Conservation (phyloP, 768 basidiomycete genomes). For the Kwoniella sp. region DNA sequence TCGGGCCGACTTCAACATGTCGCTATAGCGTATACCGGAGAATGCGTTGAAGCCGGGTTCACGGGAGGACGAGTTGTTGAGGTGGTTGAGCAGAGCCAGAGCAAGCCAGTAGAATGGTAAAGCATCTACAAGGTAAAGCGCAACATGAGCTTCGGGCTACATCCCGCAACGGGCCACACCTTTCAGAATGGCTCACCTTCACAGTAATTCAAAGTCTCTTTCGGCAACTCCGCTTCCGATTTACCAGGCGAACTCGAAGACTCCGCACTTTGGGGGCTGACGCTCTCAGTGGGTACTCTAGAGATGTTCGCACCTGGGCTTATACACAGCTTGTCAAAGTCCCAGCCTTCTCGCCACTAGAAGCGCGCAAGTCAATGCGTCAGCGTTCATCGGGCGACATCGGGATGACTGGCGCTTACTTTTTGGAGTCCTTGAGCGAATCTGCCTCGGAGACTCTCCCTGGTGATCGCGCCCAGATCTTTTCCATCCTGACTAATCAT, state of each 20-base stretch:
- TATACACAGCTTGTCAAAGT: conserved; percentile 55
- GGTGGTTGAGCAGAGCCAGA: conserved; percentile 52
- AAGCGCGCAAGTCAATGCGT: conserved; percentile 14
- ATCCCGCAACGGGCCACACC: no score
- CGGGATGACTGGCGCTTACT: conserved; percentile 28
- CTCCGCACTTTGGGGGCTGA: conserved; percentile 20
- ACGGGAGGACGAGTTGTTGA: conserved; percentile 39
- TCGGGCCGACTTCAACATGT: conserved; percentile 52
- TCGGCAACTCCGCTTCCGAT: conserved; percentile 4
- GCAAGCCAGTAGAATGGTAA: conserved; percentile 59
- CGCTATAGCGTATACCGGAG: conserved; percentile 44
- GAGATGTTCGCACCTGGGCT: conserved; percentile 12
- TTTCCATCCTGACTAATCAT: conserved; percentile 43
- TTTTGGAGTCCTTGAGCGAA: conserved; percentile 37
- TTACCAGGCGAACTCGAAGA: not conserved
- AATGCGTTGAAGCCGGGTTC: conserved; percentile 42
- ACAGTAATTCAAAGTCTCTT: conserved; percentile 44
- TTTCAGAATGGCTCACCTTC: conserved; percentile 56
- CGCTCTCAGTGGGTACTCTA: not conserved
- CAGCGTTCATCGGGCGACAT: no score
- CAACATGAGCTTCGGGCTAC: not conserved
- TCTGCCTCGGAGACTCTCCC: conserved; percentile 42
- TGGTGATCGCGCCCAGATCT: conserved; percentile 47
- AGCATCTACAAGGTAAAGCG: conserved; percentile 39
- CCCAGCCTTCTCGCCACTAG: conserved; percentile 59